A percentile compares a stretch with the other conserved stretches of the same genome.
Evolutionary conservation across 495 filamentous ascomycete species (phyloP).

Genomic region (Hyaloscypha finlandica): DNA sequence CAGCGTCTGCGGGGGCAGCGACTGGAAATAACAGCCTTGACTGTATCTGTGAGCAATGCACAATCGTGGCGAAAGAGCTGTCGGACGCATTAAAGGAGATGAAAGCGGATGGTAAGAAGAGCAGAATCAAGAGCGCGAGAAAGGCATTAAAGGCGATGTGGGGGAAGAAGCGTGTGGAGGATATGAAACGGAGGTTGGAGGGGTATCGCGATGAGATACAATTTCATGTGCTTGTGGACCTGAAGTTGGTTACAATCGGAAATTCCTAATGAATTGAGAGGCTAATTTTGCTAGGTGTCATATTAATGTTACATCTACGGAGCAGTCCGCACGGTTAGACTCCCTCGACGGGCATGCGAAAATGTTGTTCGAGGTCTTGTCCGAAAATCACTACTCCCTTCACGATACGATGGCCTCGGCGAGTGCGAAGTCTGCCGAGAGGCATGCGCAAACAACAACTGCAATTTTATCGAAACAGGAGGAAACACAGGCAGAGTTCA

Average conservation of each 20-base stretch:
- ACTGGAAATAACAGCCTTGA: constrained; percentile 2
- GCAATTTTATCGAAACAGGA: background rate
- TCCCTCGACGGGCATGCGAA: constrained; percentile 1
- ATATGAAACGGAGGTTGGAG: background rate
- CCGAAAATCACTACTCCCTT: constrained; percentile 2
- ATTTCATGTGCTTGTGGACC: constrained; percentile 1
- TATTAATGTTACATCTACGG: background rate
- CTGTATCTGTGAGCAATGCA: constrained; percentile 2
- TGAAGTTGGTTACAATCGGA: background rate
- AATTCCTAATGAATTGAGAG: background rate
- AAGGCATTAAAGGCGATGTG: constrained; percentile 1
- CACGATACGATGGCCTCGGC: background rate
- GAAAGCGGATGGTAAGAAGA: constrained; percentile 3
- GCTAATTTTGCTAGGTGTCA: constrained; percentile 3
- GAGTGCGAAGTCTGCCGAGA: background rate
- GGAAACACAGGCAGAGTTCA: constrained; percentile 1
- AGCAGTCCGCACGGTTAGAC: background rate
- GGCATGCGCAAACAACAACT: background rate
- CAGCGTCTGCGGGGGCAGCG: constrained; percentile 3
- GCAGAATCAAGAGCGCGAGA: background rate
- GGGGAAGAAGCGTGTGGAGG: constrained; percentile 1
- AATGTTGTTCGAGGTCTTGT: constrained; percentile 1
- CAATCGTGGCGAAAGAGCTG: background rate
- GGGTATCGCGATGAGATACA: background rate
- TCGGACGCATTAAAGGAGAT: background rate